A percentile compares a stretch with the other conserved stretches of the same genome.
phyloP scores from a whole-genome alignment of 257 asterid species.

The Lycium barbarum region DNA sequence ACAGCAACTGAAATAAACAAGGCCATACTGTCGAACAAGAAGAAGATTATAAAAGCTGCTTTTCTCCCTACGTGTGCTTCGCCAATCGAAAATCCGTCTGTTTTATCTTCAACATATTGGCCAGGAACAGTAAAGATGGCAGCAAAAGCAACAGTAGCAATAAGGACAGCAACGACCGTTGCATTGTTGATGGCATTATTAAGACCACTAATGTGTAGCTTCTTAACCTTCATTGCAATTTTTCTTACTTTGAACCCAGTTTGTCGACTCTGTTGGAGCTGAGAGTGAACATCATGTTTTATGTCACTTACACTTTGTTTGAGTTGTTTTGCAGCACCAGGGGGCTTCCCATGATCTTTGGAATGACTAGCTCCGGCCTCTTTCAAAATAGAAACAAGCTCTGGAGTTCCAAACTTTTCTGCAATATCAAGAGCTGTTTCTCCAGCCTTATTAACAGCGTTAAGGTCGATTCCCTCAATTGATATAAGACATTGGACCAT shows the following conservation, averaged over 20 bases:
- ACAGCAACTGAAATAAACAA: conserved; percentile 93
- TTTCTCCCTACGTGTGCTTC: conserved; percentile 77
- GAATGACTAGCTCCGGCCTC: conserved; percentile 87
- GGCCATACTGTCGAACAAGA: conserved; percentile 81
- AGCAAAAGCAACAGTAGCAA: conserved; percentile 95
- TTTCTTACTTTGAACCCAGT: conserved; percentile 86
- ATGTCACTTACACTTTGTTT: conserved; percentile 95
- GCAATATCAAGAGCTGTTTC: conserved; percentile 89
- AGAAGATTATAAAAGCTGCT: conserved; percentile 81
- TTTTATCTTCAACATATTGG: conserved; percentile 65
- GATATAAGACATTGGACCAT: conserved; percentile 71
- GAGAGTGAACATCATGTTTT: conserved; percentile 90
- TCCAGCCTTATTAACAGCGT: conserved; percentile 68
- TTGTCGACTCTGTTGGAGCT: conserved; percentile 93
- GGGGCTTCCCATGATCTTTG: conserved; percentile 85
- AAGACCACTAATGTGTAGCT: conserved; percentile 92
- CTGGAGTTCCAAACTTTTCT: conserved; percentile 70
- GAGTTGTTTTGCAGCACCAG: conserved; percentile 82
- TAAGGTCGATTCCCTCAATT: conserved; percentile 67
- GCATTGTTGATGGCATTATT: conserved; percentile 93
- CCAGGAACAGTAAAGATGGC: conserved; percentile 95
- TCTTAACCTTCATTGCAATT: conserved; percentile 93
- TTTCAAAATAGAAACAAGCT: conserved; percentile 56
- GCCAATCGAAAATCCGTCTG: conserved; percentile 58
- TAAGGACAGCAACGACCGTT: conserved; percentile 90